These are phyloP conservation scores for Trypanosoma theileri DNA, from an alignment of 208 protist genomes.

Conservation along the genomic window DNA sequence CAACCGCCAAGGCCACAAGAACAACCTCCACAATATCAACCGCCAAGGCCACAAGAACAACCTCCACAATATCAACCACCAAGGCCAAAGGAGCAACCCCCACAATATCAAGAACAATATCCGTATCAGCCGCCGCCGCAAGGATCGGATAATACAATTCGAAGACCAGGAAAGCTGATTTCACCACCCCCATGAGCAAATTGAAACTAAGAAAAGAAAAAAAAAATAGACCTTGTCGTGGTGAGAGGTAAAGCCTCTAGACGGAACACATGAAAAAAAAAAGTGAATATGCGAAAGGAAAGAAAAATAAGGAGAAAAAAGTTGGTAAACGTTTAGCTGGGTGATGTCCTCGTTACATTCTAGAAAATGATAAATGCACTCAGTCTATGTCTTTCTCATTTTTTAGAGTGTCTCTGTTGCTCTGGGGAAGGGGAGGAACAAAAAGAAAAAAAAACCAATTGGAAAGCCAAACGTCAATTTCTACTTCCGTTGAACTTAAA, in stretches of 20 bases:
- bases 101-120: not conserved
- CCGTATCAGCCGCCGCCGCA: not conserved
- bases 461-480: too few relatives aligned
- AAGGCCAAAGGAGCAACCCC: not conserved
- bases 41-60: constrained; percentile 11
- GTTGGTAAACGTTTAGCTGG: not conserved
- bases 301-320: constrained; percentile 13
- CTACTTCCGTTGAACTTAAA: too few relatives aligned
- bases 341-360: too few relatives aligned
- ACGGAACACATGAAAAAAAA: not conserved
- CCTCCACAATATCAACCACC: constrained; percentile 42
- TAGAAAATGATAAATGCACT: too few relatives aligned
- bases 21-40: not conserved
- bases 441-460: too few relatives aligned
- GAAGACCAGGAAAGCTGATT: too few relatives aligned
- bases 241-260: not conserved
- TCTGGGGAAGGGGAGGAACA: too few relatives aligned
- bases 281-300: not conserved
- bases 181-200: not conserved
- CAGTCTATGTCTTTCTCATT: too few relatives aligned
- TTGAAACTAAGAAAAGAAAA: not conserved
- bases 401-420: too few relatives aligned
- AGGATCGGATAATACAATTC: not conserved
- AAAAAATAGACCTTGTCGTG: not conserved
- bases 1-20: not conserved